Evolutionary conservation across 75 land plant genomes (phyloP).

Genomic region (Pinus taeda): DNA sequence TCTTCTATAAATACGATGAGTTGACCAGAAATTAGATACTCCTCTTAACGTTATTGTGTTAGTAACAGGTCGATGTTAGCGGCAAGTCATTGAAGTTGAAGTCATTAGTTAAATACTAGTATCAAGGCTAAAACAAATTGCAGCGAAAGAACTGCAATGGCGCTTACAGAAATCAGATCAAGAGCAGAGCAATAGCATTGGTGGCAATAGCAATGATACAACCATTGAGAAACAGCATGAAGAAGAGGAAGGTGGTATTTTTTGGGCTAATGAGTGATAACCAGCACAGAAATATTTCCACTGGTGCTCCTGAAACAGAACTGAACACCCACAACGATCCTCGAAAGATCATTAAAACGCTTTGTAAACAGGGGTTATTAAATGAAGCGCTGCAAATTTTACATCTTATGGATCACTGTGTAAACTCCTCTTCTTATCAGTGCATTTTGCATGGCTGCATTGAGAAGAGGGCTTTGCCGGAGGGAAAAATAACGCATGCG

Average conservation of each 20-base stretch:
- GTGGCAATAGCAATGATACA: background rate
- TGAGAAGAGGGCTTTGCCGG: background rate
- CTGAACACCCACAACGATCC: background rate
- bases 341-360: background rate
- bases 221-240: background rate
- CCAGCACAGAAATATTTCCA: background rate
- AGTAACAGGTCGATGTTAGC: too few species aligned
- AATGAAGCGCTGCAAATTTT: constrained; percentile 2
- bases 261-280: background rate
- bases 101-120: too few species aligned
- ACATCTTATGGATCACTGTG: background rate
- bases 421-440: background rate
- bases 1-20: too few species aligned
- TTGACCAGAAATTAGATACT: too few species aligned
- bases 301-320: background rate
- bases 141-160: too few species aligned
- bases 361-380: background rate
- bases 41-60: too few species aligned
- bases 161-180: too few species aligned
- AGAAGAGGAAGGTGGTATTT: background rate
- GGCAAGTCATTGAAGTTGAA: too few species aligned
- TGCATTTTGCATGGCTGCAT: constrained; percentile 1
- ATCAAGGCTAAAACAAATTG: too few species aligned
- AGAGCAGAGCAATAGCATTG: too few species aligned
- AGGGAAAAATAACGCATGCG: background rate